Base-by-base conservation (phyloP, 148 eudicot species). In the Fagopyrum esculentum region DNA sequence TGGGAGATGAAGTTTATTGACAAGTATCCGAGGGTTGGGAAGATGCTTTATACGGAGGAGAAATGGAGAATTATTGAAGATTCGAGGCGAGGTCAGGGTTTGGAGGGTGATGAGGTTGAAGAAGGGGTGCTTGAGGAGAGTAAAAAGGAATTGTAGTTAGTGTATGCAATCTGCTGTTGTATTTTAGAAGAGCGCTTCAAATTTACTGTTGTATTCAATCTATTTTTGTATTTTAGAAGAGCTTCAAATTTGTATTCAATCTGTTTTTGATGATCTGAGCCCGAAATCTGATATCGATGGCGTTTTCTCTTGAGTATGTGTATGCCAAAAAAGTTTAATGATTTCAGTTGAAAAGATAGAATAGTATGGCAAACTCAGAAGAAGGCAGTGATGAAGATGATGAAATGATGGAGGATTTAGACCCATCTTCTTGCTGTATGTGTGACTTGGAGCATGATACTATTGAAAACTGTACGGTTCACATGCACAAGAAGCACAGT, bases 1-100 rank as follows among this genome's bases (percentile, higher is more conserved):
- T 93, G 98, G 98, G 98, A 93, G 77, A 83, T 84, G 12, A 93
- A 91, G 79, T 93, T 93, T 54, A 81, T 83, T 76, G 98, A 93
- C 86, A 93, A 93, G 78, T 93, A 93, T 76, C 95, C 90, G 1
- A 91, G 87, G 77, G 98, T 91, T 5, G 98, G 97, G 15, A 46
- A 71, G 74, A 29, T 71, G 17, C 35, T 46, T 46, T 46, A 49
- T 71, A 4, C 74, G 9, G 74, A 26, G 55, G 55, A 71, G 55
- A 71, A 49, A 19, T 66, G 71, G 71, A 66, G 35, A 45, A 43
- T 2, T 45, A 66, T 66, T 43, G 46, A 66, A 15, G 71, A 43
- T 12, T 66, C 71, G 2, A 66, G 71, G 71, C 71, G 13, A 3
- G 30, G 47, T 35, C 46, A 43, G 71, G 16, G 30, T 43, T 13